Percentiles rank a stretch among this genome's conserved stretches.
These are phyloP conservation scores for Backusella mclennaniae DNA, from an alignment of 192 early-diverging fungal species.

Conservation along the genomic window DNA sequence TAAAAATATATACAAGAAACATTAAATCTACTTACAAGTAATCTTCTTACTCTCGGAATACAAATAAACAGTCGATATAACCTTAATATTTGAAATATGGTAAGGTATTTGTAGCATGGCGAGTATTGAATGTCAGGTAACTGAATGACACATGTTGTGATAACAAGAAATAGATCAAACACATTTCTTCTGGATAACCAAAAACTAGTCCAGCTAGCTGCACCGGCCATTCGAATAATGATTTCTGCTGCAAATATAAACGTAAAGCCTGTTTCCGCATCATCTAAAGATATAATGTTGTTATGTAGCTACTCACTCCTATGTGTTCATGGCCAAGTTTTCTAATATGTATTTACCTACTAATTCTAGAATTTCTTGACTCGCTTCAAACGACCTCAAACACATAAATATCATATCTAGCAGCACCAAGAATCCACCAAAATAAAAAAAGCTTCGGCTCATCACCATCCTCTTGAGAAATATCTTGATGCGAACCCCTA, in stretches of 20 bases:
- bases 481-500: neutral
- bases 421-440: constrained; percentile 38
- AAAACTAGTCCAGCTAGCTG: constrained; percentile 35
- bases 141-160: constrained; percentile 49
- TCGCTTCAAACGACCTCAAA: constrained; percentile 35
- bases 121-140: constrained; percentile 45
- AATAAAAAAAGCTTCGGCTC: constrained; percentile 27
- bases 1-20: neutral
- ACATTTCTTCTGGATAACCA: constrained; percentile 40
- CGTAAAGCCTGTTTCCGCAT: constrained; percentile 46
- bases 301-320: no score
- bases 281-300: constrained; percentile 23
- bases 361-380: constrained; percentile 17
- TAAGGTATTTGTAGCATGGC: constrained; percentile 45
- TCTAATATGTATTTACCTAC: constrained; percentile 25
- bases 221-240: constrained; percentile 38
- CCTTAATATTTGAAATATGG: constrained; percentile 49
- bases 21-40: constrained; percentile 39
- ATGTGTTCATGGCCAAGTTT: neutral
- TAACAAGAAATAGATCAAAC: constrained; percentile 45
- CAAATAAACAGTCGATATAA: constrained; percentile 49
- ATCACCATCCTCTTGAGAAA: constrained; percentile 17
- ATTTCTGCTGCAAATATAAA: constrained; percentile 51
- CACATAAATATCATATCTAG: constrained; percentile 47
- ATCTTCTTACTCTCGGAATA: constrained; percentile 39